Evolutionary conservation across 352 stramenopile genomes (phyloP), one percentile per base, ranked within the genome.

Genomic region (Albugo laibachii): DNA sequence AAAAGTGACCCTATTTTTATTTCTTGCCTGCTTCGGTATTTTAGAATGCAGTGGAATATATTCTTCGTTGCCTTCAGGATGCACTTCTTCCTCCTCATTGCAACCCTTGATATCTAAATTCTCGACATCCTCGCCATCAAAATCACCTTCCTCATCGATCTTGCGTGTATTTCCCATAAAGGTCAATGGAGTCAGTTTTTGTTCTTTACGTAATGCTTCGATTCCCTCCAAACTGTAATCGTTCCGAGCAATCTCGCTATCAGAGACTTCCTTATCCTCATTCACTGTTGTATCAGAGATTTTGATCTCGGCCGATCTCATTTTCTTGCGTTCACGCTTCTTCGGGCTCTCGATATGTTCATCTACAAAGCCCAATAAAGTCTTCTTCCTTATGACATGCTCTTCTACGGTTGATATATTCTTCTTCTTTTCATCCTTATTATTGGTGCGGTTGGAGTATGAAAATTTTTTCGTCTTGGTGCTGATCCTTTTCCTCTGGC

Each of bases 301-400:
- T 51, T 3, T 83, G 40, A 50, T 86, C 83, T 13, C 71, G 70
- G 20, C 67, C 62, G 38, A 86, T 86, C 47, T 78, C 82, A 37
- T 61, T 47, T 54, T 64, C 36, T 66, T 69, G 10, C 44, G 42
- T 24, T 36, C 55, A 1, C n/a, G 36, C 13, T 5, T 19, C 11
- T 52, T 35, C 11, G 11, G 27, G 0, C n/a, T 36, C 11, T 16
- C 41, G 13, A 4, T 27, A 19, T 46, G 50, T 5, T 67, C 56
- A 39, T 74, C 59, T 43, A 68, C 63, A 54, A 84, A 82, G 47
- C 69, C 82, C 53, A 84, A 48, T 24, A 62, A 37, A 8, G 24
- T 31, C 24, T 31, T 31, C 8, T 31, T 31, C 8, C 24, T 31
- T 3, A 31, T 31, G 3, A 31, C 24, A 31, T 31, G 24, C 24